phyloP scores from a whole-genome alignment of 805 yeast species.

The Starmerella bombi region DNA sequence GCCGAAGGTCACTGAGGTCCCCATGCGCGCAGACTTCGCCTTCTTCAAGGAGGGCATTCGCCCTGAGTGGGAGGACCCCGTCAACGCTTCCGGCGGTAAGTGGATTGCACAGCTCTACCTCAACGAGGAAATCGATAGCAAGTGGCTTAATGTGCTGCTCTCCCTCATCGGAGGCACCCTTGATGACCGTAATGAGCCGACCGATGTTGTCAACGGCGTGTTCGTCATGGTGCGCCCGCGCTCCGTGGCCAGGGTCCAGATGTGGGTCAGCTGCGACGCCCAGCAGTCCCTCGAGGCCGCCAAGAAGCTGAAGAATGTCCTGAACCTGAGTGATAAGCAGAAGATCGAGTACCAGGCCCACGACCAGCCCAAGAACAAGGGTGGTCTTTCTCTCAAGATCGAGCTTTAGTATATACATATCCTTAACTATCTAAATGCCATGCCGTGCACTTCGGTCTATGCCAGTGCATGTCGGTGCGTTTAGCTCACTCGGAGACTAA shows the following conservation, averaged over 20 bases:
- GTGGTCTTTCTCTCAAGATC: constrained; percentile 15
- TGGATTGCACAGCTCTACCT: constrained; percentile 64
- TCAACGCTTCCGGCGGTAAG: constrained; percentile 83
- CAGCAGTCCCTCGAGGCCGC: constrained; percentile 59
- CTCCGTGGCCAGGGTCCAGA: constrained; percentile 60
- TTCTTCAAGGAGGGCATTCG: constrained; percentile 84
- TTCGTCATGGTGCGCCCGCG: constrained; percentile 78
- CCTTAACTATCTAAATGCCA: too few species aligned
- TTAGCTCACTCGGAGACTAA: too few species aligned
- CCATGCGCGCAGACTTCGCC: constrained; percentile 86
- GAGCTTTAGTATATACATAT: constrained; percentile 9
- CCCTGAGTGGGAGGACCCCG: constrained; percentile 97
- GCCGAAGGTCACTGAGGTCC: constrained; percentile 83
- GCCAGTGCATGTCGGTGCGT: too few species aligned
- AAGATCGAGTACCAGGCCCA: constrained; percentile 74
- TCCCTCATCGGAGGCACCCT: constrained; percentile 92
- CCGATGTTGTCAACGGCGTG: constrained; percentile 83
- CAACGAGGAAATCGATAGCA: constrained; percentile 54
- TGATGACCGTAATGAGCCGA: constrained; percentile 55
- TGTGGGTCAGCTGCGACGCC: constrained; percentile 72
- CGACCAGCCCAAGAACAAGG: constrained; percentile 26
- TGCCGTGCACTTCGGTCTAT: too few species aligned
- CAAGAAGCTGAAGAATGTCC: constrained; percentile 70
- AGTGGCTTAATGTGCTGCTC: constrained; percentile 64
- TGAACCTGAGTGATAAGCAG: constrained; percentile 51